Conservation (phyloP, 768 basidiomycete genomes). For the Pholiota conissans region DNA sequence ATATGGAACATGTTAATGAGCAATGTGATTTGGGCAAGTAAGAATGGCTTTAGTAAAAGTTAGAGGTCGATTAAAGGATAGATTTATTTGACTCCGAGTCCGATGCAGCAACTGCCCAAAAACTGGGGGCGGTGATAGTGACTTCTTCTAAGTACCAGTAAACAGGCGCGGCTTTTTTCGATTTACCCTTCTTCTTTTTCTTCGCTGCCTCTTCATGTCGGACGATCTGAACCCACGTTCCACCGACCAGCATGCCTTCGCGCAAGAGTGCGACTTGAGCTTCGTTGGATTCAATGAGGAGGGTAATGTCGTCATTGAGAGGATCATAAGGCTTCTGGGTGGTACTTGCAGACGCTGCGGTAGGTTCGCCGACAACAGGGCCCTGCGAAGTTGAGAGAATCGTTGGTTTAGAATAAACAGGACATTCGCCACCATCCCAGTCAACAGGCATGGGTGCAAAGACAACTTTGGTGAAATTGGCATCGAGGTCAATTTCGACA, state of each 20-base stretch:
- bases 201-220: conserved; percentile 34
- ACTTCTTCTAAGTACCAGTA: conserved; percentile 46
- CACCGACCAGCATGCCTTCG: conserved; percentile 61
- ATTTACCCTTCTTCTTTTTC: conserved; percentile 39
- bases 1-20: no score
- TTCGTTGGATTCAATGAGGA: conserved; percentile 47
- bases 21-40: no score
- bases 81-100: neutral
- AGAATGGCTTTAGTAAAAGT: no score
- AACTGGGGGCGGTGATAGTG: conserved; percentile 38
- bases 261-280: conserved; percentile 39
- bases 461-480: conserved; percentile 34
- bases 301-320: conserved; percentile 55
- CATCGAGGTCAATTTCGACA: conserved; percentile 39
- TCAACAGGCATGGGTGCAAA: conserved; percentile 38
- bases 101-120: conserved; percentile 26
- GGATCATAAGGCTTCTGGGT: conserved; percentile 45
- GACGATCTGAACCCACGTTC: conserved; percentile 69
- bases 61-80: neutral
- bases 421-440: conserved; percentile 40
- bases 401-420: conserved; percentile 34
- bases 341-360: conserved; percentile 24
- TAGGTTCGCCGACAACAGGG: conserved; percentile 29
- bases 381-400: conserved; percentile 36
- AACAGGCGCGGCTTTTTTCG: conserved; percentile 28